Evolutionary conservation across 148 eudicot species (phyloP), one percentile per base, ranked within the genome.

Genomic region (Rhododendron kiyosumense): DNA sequence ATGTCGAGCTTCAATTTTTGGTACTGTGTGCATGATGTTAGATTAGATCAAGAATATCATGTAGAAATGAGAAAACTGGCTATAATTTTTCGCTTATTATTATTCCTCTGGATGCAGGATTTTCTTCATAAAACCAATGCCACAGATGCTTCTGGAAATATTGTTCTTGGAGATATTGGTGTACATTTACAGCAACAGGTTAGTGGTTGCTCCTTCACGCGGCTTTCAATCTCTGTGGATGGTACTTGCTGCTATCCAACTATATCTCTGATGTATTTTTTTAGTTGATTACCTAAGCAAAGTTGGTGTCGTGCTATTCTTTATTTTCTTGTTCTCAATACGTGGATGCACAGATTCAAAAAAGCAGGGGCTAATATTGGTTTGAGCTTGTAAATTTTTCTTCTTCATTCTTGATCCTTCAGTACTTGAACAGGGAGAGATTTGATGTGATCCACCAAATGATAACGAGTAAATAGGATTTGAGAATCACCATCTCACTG

Each of bases 151-250:
- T 97, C 99, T 48, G 99, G 99, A 81, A 97, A 97, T 71, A 48
- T 63, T 45, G 91, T 95, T 59, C 83, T 95, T n/a, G 94, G 96
- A 88, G 99, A 97, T 89, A 91, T 94, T 86, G 99, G 99, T 74
- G 98, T 95, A 74, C 91, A 93, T 91, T 84, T 97, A 71, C 99
- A 97, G 88, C 97, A 94, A 89, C 93, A 94, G 99, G 99, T 97
- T 79, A 83, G 89, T 86, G 80, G 34, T 81, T 77, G 75, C 80
- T 45, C 46, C 14, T 82, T 83, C 22, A 28, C 2, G 48, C 52
- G 20, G 46, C 28, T 80, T 48, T 76, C 38, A 32, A 14, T 59
- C 17, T 54, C 22, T 32, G 30, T 26, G 65, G 38, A 51, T 30
- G 65, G 43, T 65, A 24, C 13, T 65, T 9, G 71, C 49, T 54